Evolutionary conservation across 2,329 filamentous ascomycete genomes (phyloP).

Genomic region (Aspergillus sp.): DNA sequence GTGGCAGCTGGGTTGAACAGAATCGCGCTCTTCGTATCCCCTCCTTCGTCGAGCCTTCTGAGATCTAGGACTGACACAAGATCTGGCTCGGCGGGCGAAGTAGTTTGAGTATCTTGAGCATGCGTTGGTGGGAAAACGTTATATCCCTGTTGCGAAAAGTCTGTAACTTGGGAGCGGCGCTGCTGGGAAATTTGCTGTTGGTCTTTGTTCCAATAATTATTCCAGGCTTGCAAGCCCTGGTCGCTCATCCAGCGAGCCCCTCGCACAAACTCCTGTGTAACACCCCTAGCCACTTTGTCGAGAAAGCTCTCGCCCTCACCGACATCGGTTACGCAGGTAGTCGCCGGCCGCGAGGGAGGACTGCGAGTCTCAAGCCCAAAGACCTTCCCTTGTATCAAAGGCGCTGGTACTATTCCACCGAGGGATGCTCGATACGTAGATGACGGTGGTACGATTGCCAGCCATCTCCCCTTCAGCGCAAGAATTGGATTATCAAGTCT

Average conservation of each 20-base stretch:
- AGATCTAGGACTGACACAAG: slow-evolving; percentile 49
- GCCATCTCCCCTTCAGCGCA: slow-evolving; percentile 47
- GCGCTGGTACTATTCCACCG: slow-evolving; percentile 40
- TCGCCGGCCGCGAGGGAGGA: slow-evolving; percentile 41
- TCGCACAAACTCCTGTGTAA: slow-evolving; percentile 50
- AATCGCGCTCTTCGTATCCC: slow-evolving; percentile 32
- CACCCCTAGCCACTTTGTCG: slow-evolving; percentile 48
- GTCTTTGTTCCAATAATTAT: slow-evolving; percentile 51
- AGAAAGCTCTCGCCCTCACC: slow-evolving; percentile 49
- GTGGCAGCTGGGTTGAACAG: slow-evolving; percentile 41
- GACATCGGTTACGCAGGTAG: slow-evolving; percentile 47
- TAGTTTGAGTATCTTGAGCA: slow-evolving; percentile 40
- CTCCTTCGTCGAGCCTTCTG: slow-evolving; percentile 41
- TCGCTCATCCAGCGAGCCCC: slow-evolving; percentile 52
- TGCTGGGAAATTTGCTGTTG: slow-evolving; percentile 27
- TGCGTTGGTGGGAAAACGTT: slow-evolving; percentile 48
- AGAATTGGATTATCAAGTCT: slow-evolving; percentile 40
- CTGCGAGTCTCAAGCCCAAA: slow-evolving; percentile 44
- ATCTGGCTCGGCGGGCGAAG: slow-evolving; percentile 41
- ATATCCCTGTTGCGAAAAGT: slow-evolving; percentile 32
- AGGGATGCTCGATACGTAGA: slow-evolving; percentile 40
- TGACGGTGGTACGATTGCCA: slow-evolving; percentile 46
- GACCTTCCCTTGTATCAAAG: slow-evolving; percentile 34
- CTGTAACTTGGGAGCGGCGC: slow-evolving; percentile 32
- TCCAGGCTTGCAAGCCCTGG: slow-evolving; percentile 51